Evolutionary conservation across 495 filamentous ascomycete species (phyloP).

Genomic region (Terfezia claveryi): DNA sequence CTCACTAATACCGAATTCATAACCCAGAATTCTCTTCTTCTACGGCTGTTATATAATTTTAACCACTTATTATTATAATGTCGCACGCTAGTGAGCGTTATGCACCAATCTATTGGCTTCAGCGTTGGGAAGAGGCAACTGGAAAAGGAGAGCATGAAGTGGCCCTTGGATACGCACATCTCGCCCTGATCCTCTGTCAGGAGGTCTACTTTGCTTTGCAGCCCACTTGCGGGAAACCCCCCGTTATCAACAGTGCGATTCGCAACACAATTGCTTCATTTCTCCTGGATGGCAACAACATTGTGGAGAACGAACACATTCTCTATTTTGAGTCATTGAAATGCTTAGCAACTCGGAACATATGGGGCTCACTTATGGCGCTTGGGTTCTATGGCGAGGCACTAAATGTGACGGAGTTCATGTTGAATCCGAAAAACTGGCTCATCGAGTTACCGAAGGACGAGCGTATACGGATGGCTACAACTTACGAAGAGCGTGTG

Average conservation of each 20-base stretch:
- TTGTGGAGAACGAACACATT: background rate
- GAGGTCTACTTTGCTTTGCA: background rate
- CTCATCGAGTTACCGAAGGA: background rate
- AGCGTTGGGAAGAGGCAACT: background rate
- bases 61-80: background rate
- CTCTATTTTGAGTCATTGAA: background rate
- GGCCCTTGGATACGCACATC: background rate
- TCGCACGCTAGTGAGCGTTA: background rate
- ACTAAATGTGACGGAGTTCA: background rate
- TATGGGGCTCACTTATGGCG: background rate
- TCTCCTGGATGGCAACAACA: background rate
- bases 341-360: background rate
- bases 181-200: background rate
- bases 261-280: background rate
- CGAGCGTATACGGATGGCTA: background rate
- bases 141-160: background rate
- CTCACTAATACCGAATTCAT: too few species aligned
- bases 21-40: too few species aligned
- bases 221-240: background rate
- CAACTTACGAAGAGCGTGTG: background rate
- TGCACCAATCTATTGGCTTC: slow-evolving; percentile 4
- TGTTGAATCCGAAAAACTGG: background rate
- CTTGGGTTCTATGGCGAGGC: background rate
- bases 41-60: too few species aligned
- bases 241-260: background rate